Evolutionary conservation across 805 yeast genomes (phyloP).

Genomic region (Candida ortonii): DNA sequence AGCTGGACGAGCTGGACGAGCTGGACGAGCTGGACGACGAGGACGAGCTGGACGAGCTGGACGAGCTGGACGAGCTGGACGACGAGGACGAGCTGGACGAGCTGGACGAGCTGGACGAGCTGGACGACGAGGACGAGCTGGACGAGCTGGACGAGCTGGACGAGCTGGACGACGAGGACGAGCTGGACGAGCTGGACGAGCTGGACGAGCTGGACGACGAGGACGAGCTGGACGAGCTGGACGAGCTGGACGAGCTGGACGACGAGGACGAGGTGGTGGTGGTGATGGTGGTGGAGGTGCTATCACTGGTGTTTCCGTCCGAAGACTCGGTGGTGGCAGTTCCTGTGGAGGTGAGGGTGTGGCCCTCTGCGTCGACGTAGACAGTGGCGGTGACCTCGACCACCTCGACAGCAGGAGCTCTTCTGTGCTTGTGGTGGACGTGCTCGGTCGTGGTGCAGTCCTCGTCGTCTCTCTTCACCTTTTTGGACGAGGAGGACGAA

Average conservation of each 20-base stretch:
- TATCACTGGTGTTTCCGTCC: conserved; percentile 28
- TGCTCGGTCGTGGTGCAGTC: conserved; percentile 46
- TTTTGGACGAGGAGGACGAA: conserved; percentile 37
- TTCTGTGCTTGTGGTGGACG: conserved; percentile 50
- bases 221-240: conserved; percentile 12
- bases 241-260: conserved; percentile 10
- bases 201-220: conserved; percentile 7
- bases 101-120: too few species aligned
- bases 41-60: conserved; percentile 10
- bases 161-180: conserved; percentile 21
- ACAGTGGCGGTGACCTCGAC: conserved; percentile 80
- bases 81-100: conserved; percentile 27
- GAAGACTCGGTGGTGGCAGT: conserved; percentile 20
- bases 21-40: conserved; percentile 32
- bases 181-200: conserved; percentile 21
- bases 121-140: conserved; percentile 19
- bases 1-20: conserved; percentile 31
- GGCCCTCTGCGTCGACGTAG: conserved; percentile 59
- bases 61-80: conserved; percentile 30
- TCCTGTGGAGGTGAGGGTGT: conserved; percentile 31
- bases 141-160: conserved; percentile 30
- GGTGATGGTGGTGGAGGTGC: conserved; percentile 28
- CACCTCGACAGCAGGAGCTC: conserved; percentile 62
- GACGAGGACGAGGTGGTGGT: conserved; percentile 35
- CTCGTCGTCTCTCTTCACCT: conserved; percentile 35